A percentile compares a stretch with the other conserved stretches of the same genome.
phyloP scores from a whole-genome alignment of 1,284 basidiomycete genomes.

The Pholiota adiposa region DNA sequence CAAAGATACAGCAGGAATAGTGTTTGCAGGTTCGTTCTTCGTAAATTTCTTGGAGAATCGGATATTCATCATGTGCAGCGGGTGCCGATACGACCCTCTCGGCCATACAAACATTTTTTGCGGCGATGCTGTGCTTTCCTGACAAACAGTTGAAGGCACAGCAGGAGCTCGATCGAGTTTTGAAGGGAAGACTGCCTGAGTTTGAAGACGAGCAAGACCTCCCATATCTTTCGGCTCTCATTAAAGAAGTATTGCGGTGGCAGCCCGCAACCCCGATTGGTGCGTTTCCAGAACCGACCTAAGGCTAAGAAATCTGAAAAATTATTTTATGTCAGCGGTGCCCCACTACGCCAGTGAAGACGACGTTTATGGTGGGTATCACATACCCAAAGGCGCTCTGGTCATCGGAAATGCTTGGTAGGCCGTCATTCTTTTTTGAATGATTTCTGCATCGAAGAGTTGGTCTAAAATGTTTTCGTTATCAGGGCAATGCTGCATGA shows the following conservation, averaged over 20 bases:
- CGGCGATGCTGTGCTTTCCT: slow-evolving; percentile 46
- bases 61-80: slow-evolving; percentile 17
- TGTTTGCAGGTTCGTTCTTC: slow-evolving; percentile 40
- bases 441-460: background rate
- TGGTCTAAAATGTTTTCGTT: background rate
- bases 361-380: slow-evolving; percentile 32
- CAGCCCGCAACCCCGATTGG: slow-evolving; percentile 28
- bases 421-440: slow-evolving; percentile 4
- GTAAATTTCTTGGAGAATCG: background rate
- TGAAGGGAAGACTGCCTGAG: slow-evolving; percentile 44
- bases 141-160: slow-evolving; percentile 46
- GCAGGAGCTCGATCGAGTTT: slow-evolving; percentile 47
- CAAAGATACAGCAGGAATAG: slow-evolving; percentile 42
- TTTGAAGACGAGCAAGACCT: slow-evolving; percentile 46
- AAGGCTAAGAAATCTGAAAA: background rate
- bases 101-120: slow-evolving; percentile 34
- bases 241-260: slow-evolving; percentile 43
- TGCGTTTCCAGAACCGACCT: slow-evolving; percentile 8
- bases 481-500: slow-evolving; percentile 5
- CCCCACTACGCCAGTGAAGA: slow-evolving; percentile 32
- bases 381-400: slow-evolving; percentile 30
- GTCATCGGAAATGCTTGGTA: slow-evolving; percentile 26
- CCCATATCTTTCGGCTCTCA: slow-evolving; percentile 50
- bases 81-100: slow-evolving; percentile 46
- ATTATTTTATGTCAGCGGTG: slow-evolving; percentile 21